phyloP scores from a whole-genome alignment of 2,329 filamentous ascomycete genomes.

The Claviceps sp. region DNA sequence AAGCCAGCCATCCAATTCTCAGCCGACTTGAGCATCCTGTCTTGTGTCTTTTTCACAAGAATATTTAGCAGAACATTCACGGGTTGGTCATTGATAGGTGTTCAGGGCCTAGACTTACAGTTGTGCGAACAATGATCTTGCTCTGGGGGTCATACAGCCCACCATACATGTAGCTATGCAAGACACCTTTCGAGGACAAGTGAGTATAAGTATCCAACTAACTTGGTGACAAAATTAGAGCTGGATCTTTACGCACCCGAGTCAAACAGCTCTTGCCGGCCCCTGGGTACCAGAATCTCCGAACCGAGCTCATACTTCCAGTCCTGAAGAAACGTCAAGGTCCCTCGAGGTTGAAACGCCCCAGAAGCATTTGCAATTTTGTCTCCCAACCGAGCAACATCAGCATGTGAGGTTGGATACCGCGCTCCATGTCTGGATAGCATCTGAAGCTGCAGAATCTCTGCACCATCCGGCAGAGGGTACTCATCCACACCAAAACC shows the following conservation, averaged over 20 bases:
- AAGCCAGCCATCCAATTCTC: conserved; percentile 71
- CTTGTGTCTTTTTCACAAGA: conserved; percentile 40
- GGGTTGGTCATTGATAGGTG: neutral
- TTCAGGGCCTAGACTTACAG: conserved; percentile 22
- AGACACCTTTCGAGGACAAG: conserved; percentile 31
- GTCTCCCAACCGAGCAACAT: conserved; percentile 40
- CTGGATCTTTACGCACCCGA: conserved; percentile 26
- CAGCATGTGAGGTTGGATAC: conserved; percentile 52
- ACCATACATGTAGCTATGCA: conserved; percentile 62
- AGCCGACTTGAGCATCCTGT: conserved; percentile 63
- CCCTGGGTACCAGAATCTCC: conserved; percentile 60
- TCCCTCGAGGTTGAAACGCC: conserved; percentile 41
- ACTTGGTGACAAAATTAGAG: neutral
- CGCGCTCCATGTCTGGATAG: conserved; percentile 60
- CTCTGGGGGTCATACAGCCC: conserved; percentile 56
- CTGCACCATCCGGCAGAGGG: conserved; percentile 49
- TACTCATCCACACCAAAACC: conserved; percentile 67
- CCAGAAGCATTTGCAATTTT: conserved; percentile 42
- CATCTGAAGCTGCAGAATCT: conserved; percentile 59
- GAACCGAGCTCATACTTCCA: conserved; percentile 58
- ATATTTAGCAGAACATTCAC: conserved; percentile 1
- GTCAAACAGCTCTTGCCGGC: conserved; percentile 60
- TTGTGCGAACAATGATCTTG: conserved; percentile 62
- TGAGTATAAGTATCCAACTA: neutral
- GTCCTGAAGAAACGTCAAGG: conserved; percentile 50